These are phyloP conservation scores for Globisporangium nodosum DNA, from an alignment of 352 stramenopile genomes.

Conservation along the genomic window DNA sequence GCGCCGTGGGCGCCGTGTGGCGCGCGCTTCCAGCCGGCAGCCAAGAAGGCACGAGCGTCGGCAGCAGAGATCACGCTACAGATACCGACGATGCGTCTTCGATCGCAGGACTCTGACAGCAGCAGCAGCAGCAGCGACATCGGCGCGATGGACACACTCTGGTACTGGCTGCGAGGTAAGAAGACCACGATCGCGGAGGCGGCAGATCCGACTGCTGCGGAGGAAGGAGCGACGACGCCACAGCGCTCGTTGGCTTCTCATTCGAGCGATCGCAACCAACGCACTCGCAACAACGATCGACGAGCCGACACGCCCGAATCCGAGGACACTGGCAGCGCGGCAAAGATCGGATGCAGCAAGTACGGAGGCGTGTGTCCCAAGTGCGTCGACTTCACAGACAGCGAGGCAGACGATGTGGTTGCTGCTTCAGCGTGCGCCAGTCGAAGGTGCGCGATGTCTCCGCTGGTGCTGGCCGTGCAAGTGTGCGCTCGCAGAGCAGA, in stretches of 20 bases:
- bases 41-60: neutral
- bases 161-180: constrained; percentile 9
- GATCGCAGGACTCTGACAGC: neutral
- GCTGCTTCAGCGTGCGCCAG: neutral
- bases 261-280: neutral
- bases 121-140: neutral
- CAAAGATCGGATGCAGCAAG: constrained; percentile 15
- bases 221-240: neutral
- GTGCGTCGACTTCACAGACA: constrained; percentile 2
- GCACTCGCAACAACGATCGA: neutral
- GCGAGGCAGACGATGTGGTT: neutral
- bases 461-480: constrained; percentile 31
- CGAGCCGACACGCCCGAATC: no score
- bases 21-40: constrained; percentile 8
- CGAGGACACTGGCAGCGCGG: neutral
- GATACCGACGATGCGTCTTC: neutral
- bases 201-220: neutral
- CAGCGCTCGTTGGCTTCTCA: neutral
- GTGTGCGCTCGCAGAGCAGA: constrained; percentile 7
- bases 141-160: constrained; percentile 8
- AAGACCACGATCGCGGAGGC: no score
- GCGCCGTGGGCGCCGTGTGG: constrained; percentile 43
- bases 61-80: neutral
- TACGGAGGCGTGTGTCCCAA: constrained; percentile 20
- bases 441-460: neutral